These are phyloP conservation scores for Phlebiopsis gigantea DNA, from an alignment of 768 basidiomycete genomes.

Conservation along the genomic window DNA sequence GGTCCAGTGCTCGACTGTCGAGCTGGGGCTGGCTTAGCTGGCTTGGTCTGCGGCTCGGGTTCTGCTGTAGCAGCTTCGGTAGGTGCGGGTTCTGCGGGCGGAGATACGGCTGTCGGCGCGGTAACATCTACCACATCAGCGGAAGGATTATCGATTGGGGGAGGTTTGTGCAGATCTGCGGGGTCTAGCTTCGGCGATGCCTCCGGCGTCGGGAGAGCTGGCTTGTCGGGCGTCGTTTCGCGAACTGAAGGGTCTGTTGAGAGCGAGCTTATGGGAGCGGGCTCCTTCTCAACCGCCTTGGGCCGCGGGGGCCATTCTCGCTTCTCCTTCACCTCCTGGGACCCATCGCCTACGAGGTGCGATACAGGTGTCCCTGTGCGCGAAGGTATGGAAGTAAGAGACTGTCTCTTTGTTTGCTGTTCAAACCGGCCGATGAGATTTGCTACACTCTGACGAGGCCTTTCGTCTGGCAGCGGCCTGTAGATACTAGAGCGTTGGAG, in stretches of 20 bases:
- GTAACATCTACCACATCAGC: not conserved
- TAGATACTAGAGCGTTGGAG: not conserved
- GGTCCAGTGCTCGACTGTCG: slow-evolving; percentile 15
- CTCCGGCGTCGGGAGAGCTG: slow-evolving; percentile 13
- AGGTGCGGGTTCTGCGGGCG: slow-evolving; percentile 12
- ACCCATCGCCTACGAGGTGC: slow-evolving; percentile 57
- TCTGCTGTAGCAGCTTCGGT: not conserved
- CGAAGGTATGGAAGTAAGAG: slow-evolving; percentile 34
- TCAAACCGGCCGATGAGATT: slow-evolving; percentile 90
- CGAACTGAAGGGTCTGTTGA: not conserved
- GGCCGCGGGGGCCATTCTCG: slow-evolving; percentile 66
- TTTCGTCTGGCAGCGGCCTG: slow-evolving; percentile 86
- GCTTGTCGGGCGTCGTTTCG: slow-evolving; percentile 3
- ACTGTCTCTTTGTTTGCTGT: slow-evolving; percentile 67
- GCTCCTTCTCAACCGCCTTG: slow-evolving; percentile 7
- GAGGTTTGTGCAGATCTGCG: slow-evolving; percentile 4
- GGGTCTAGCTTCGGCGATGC: slow-evolving; percentile 14
- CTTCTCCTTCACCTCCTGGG: slow-evolving; percentile 61
- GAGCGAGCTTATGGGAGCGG: slow-evolving; percentile 2
- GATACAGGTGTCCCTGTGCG: slow-evolving; percentile 67
- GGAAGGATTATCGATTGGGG: slow-evolving; percentile 2
- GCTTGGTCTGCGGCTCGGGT: slow-evolving; percentile 6
- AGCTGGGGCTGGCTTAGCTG: slow-evolving; percentile 11
- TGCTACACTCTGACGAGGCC: slow-evolving; percentile 80
- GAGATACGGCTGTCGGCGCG: not conserved